These are phyloP conservation scores for Meyerozyma athensensis DNA, from an alignment of 1,139 yeast genomes.

Conservation along the genomic window DNA sequence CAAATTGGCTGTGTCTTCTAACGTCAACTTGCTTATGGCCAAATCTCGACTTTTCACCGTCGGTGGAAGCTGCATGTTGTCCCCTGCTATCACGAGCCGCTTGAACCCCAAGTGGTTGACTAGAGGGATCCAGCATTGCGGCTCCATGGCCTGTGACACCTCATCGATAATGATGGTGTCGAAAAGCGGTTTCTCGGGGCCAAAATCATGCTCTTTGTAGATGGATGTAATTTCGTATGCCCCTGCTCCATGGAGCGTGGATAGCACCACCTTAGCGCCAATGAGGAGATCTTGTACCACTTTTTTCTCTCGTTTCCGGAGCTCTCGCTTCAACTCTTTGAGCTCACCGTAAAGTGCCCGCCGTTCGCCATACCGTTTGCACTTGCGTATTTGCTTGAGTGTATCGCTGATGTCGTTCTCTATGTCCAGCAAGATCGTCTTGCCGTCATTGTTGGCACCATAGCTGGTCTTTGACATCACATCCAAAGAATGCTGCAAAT, in stretches of 20 bases:
- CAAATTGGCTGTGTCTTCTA: slow-evolving; percentile 26
- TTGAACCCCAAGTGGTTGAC: slow-evolving; percentile 56
- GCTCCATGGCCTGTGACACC: slow-evolving; percentile 90
- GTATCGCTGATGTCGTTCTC: slow-evolving; percentile 64
- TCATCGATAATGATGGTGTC: slow-evolving; percentile 90
- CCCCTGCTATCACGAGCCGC: slow-evolving; percentile 75
- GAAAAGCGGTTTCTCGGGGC: slow-evolving; percentile 41
- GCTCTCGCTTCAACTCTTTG: slow-evolving; percentile 64
- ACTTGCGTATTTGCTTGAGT: slow-evolving; percentile 56
- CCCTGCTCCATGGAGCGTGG: slow-evolving; percentile 88
- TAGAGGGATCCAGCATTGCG: slow-evolving; percentile 97
- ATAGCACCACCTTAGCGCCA: slow-evolving; percentile 64
- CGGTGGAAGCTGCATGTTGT: slow-evolving; percentile 83
- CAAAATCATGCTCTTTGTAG: slow-evolving; percentile 21
- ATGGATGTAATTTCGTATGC: slow-evolving; percentile 57
- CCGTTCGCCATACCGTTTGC: slow-evolving; percentile 61
- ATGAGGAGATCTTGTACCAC: slow-evolving; percentile 55
- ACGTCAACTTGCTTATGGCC: slow-evolving; percentile 20
- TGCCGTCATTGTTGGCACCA: slow-evolving; percentile 43
- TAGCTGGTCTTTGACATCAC: slow-evolving; percentile 50
- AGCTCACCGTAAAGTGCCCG: slow-evolving; percentile 65
- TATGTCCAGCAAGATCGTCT: slow-evolving; percentile 63
- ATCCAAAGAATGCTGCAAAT: slow-evolving; percentile 73
- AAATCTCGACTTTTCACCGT: slow-evolving; percentile 49
- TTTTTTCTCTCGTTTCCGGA: slow-evolving; percentile 60